Conservation (phyloP, 352 stramenopile species). For the Phytophthora quininea region DNA sequence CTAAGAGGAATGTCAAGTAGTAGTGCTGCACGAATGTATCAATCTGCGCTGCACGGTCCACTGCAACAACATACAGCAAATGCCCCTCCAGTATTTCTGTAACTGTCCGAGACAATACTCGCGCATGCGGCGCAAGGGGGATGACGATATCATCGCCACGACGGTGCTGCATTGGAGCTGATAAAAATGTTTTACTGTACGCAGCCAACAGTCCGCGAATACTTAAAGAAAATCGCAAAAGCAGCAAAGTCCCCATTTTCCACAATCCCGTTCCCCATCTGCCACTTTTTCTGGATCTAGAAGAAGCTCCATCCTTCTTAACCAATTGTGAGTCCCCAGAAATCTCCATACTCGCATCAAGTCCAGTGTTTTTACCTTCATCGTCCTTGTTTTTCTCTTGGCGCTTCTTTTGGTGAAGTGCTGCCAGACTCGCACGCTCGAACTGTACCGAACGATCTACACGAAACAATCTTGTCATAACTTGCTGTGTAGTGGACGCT, state of each 20-base stretch:
- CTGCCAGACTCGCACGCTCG: constrained; percentile 71
- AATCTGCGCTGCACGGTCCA: constrained; percentile 46
- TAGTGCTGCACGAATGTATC: constrained; percentile 75
- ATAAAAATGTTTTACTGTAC: constrained; percentile 76
- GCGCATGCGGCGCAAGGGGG: constrained; percentile 65
- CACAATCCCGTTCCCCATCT: constrained; percentile 49
- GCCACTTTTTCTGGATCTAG: constrained; percentile 9
- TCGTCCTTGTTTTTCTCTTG: constrained; percentile 14
- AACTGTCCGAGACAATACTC: constrained; percentile 49
- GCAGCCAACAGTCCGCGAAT: constrained; percentile 66
- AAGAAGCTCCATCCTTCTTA: constrained; percentile 1
- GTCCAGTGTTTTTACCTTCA: constrained; percentile 3
- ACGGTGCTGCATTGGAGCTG: constrained; percentile 63
- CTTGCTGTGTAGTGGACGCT: constrained; percentile 53
- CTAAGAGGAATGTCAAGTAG: constrained; percentile 78
- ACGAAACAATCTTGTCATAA: constrained; percentile 70
- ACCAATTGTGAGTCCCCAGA: constrained; percentile 1
- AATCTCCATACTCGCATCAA: neutral
- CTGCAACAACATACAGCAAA: constrained; percentile 56
- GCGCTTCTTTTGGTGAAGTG: constrained; percentile 49
- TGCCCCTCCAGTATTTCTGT: constrained; percentile 54
- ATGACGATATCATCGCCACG: constrained; percentile 66
- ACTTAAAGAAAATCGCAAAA: constrained; percentile 80
- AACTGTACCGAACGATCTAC: constrained; percentile 76
- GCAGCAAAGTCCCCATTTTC: constrained; percentile 80